These are phyloP conservation scores for Acer campestre DNA, from an alignment of 345 rosid species.

Conservation along the genomic window DNA sequence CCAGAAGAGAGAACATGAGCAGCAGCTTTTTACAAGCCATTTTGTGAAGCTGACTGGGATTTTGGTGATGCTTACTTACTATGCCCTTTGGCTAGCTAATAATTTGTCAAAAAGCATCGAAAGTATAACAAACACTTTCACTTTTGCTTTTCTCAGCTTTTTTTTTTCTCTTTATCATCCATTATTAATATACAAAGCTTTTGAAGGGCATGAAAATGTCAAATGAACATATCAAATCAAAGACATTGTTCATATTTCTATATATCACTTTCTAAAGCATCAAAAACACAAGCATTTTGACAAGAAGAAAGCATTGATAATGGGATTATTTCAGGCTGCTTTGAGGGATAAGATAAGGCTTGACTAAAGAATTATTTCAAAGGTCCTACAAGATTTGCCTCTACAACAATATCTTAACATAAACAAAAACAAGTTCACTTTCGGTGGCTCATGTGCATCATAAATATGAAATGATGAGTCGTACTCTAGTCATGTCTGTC, in stretches of 20 bases:
- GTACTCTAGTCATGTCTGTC: no score
- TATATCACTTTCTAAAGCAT: no score
- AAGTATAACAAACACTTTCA: background rate
- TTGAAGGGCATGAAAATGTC: no score
- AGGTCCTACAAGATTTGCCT: background rate
- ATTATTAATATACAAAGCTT: background rate
- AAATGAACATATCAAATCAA: no score
- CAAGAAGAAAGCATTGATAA: no score
- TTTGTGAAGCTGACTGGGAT: background rate
- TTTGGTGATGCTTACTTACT: background rate
- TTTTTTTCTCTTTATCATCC: constrained; percentile 8
- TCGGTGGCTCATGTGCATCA: background rate
- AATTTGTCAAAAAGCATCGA: background rate
- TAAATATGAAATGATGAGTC: no score
- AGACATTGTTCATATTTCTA: no score
- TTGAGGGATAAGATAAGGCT: background rate
- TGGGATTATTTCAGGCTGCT: no score
- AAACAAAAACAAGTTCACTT: background rate
- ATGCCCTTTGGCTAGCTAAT: background rate
- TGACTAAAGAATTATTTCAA: background rate
- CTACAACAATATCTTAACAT: background rate
- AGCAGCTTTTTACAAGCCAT: constrained; percentile 22
- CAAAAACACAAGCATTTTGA: no score
- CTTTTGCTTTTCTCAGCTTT: constrained; percentile 20
- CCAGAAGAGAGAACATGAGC: constrained; percentile 12